Evolutionary conservation across 1,284 basidiomycete species (phyloP), one percentile per base, ranked within the genome.

Genomic region (Sutorius eximius): DNA sequence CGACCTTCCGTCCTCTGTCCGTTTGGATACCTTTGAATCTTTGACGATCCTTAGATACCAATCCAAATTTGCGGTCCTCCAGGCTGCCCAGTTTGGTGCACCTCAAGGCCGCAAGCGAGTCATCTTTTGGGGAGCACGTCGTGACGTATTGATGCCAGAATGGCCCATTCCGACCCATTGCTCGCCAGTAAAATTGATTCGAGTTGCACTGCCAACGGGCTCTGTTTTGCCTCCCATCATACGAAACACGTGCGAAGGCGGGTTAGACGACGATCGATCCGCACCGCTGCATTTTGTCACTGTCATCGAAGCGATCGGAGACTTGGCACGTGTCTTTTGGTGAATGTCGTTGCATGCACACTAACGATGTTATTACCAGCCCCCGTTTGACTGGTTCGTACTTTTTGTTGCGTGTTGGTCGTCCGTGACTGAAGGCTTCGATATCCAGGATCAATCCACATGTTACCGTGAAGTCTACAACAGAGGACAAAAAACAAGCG

Each of bases 31-130:
- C 29, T 1, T 27, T 27, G 24, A 27, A 27, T 27, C 24, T 42
- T 44, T 54, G 22, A 61, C 30, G 8, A 41, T 27, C n/a, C 20
- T 20, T 50, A 88, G 87, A 5, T 89, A 89, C 63, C 87, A 90
- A 67, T 81, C 82, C 4, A 81, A 77, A 22, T 81, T 80, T 66
- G 79, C 77, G n/a, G 68, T 87, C 10, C 72, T 89, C 0, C 83
- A 90, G 62, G 83, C 87, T 34, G 82, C 77, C 0, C 81, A 85
- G 40, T 87, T 87, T 69, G 87, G 88, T 16, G 78, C 80, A 11
- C 87, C 87, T 27, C 87, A 90, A 70, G 73, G 75, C 34, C 80
- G 87, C n/a, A 71, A 75, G 41, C 75, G 88, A 16, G 78, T 87
- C 15, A 86, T 90, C 48, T 83, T 90, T 65, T 78, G 79, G 74